Percentiles rank a stretch among this genome's conserved stretches.
phyloP scores from a whole-genome alignment of 345 rosid genomes.

The Arabidopsis thaliana region DNA sequence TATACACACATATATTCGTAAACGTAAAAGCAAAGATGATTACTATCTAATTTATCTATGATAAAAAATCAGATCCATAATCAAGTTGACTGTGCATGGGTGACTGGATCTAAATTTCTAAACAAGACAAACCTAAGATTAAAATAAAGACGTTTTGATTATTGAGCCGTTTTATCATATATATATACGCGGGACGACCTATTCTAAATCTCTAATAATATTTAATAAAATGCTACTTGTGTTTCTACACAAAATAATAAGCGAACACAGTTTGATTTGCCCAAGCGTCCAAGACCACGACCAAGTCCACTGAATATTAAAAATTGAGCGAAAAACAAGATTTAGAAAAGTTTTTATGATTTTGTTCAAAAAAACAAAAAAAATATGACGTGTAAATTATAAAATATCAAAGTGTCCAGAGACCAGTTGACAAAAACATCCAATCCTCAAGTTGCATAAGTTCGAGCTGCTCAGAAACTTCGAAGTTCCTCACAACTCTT shows the following conservation, averaged over 20 bases:
- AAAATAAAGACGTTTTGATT: too few species aligned
- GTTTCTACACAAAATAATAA: not conserved
- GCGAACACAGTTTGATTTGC: not conserved
- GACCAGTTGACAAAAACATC: slow-evolving; percentile 13
- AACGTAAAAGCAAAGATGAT: not conserved
- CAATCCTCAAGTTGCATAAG: slow-evolving; percentile 13
- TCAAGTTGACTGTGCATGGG: not conserved
- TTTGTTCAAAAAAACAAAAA: too few species aligned
- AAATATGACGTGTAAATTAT: not conserved
- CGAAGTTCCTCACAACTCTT: not conserved
- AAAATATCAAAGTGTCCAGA: too few species aligned
- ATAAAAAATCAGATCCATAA: slow-evolving; percentile 6
- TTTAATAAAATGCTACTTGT: not conserved
- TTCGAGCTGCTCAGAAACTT: slow-evolving; percentile 30
- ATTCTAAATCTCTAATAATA: too few species aligned
- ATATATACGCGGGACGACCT: too few species aligned
- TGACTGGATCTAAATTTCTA: slow-evolving; percentile 1
- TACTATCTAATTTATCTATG: not conserved
- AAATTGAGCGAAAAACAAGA: not conserved
- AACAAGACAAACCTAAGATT: too few species aligned
- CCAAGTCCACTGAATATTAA: slow-evolving; percentile 31
- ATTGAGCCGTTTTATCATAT: too few species aligned
- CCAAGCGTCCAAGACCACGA: slow-evolving; percentile 1
- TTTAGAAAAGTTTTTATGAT: not conserved
- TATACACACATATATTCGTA: not conserved